Conservation (phyloP, 2,329 filamentous ascomycete genomes). For the Epicoccum nigrum region DNA sequence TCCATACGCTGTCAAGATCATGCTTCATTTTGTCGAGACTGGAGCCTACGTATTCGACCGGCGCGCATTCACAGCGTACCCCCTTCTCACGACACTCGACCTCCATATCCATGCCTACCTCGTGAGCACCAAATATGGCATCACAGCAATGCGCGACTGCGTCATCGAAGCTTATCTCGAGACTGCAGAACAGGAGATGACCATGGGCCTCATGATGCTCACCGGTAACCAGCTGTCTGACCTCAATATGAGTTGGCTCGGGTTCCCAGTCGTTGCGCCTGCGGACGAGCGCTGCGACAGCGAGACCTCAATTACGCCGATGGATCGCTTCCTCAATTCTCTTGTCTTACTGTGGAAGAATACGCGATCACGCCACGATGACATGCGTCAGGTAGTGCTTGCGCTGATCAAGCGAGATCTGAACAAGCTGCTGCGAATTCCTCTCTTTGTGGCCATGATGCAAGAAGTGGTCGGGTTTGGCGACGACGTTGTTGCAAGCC, state of each 20-base stretch:
- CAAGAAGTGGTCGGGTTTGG: conserved; percentile 21
- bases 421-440: conserved; percentile 15
- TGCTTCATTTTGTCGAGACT: conserved; percentile 29
- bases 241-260: neutral
- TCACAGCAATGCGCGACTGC: conserved; percentile 18
- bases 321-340: conserved; percentile 27
- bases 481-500: conserved; percentile 21
- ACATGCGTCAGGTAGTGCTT: conserved; percentile 22
- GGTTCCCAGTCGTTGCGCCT: neutral
- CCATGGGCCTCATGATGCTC: neutral
- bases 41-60: conserved; percentile 27
- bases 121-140: conserved; percentile 27
- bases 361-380: conserved; percentile 19
- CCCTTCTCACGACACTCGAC: conserved; percentile 30
- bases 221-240: neutral
- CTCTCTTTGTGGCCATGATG: conserved; percentile 27
- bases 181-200: conserved; percentile 17
- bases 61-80: conserved; percentile 10
- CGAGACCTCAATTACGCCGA: neutral
- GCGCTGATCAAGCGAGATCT: conserved; percentile 26
- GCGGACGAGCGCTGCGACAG: neutral
- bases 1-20: conserved; percentile 24
- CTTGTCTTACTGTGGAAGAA: conserved; percentile 33
- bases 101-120: conserved; percentile 36
- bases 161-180: conserved; percentile 22